These are phyloP conservation scores for Argentina anserina DNA, from an alignment of 306 rosid species.

Conservation along the genomic window DNA sequence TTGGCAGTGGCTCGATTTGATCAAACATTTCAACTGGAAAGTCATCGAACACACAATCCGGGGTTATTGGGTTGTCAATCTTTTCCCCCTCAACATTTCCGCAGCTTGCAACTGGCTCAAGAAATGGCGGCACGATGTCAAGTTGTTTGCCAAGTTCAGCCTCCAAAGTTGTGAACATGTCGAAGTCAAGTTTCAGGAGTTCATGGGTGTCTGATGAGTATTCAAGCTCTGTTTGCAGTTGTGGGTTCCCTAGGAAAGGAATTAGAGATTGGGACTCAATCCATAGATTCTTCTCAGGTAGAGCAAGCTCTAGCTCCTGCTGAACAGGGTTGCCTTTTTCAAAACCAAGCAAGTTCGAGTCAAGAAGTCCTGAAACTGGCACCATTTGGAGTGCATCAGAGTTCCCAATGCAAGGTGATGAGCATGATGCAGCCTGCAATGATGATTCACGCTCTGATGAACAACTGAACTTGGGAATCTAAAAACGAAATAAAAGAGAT, in stretches of 20 bases:
- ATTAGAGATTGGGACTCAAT: slow-evolving; percentile 25
- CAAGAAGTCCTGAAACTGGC: slow-evolving; percentile 49
- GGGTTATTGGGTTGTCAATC: slow-evolving; percentile 21
- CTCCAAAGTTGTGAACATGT: slow-evolving; percentile 38
- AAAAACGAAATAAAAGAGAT: neutral
- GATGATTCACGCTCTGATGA: slow-evolving; percentile 66
- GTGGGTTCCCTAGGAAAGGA: slow-evolving; percentile 35
- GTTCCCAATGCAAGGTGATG: slow-evolving; percentile 34
- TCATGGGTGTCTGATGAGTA: slow-evolving; percentile 49
- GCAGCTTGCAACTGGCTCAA: slow-evolving; percentile 43
- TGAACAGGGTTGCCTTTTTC: slow-evolving; percentile 26
- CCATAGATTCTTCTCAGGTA: slow-evolving; percentile 30
- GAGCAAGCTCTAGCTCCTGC: slow-evolving; percentile 36
- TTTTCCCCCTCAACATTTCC: slow-evolving; percentile 30
- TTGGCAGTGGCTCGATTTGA: slow-evolving; percentile 38
- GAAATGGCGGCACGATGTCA: slow-evolving; percentile 33
- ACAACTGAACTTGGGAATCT: slow-evolving; percentile 56
- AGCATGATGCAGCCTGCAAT: slow-evolving; percentile 33
- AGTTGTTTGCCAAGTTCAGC: slow-evolving; percentile 39
- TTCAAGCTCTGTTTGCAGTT: slow-evolving; percentile 34
- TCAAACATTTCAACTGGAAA: slow-evolving; percentile 68
- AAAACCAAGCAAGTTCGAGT: slow-evolving; percentile 28
- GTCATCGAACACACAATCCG: slow-evolving; percentile 61
- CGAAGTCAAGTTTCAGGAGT: slow-evolving; percentile 34
- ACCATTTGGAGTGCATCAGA: slow-evolving; percentile 47